These are phyloP conservation scores for Solanum appendiculatum DNA, from an alignment of 257 asterid genomes.

Conservation along the genomic window DNA sequence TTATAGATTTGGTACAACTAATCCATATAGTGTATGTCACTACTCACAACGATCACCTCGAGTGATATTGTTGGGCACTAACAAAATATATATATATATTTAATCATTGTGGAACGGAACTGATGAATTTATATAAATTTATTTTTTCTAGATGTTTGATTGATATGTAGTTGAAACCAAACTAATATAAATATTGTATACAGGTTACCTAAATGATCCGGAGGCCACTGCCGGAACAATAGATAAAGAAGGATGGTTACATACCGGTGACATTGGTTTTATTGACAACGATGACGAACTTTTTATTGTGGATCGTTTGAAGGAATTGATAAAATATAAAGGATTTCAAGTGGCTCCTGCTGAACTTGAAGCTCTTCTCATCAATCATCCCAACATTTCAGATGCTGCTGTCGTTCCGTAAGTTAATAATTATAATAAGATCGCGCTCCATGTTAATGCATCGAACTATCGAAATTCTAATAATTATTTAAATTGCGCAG, in stretches of 20 bases:
- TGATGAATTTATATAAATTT: neutral
- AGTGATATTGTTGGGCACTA: neutral
- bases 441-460: neutral
- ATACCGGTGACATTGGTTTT: slow-evolving; percentile 78
- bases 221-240: slow-evolving; percentile 60
- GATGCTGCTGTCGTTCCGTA: slow-evolving; percentile 87
- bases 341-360: slow-evolving; percentile 97
- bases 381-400: slow-evolving; percentile 52
- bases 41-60: neutral
- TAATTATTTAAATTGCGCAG: slow-evolving; percentile 17
- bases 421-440: slow-evolving; percentile 2
- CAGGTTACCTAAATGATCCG: slow-evolving; percentile 68
- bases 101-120: neutral
- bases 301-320: slow-evolving; percentile 80
- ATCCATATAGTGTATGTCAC: neutral
- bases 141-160: neutral
- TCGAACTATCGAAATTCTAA: neutral
- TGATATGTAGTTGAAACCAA: neutral
- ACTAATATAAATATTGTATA: neutral
- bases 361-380: slow-evolving; percentile 76
- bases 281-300: slow-evolving; percentile 80
- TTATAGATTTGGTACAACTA: neutral
- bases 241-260: slow-evolving; percentile 89
- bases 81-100: neutral
- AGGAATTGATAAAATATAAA: slow-evolving; percentile 77